Evolutionary conservation across 73 alveolate genomes (phyloP).

Genomic region (Blepharisma stoltei): DNA sequence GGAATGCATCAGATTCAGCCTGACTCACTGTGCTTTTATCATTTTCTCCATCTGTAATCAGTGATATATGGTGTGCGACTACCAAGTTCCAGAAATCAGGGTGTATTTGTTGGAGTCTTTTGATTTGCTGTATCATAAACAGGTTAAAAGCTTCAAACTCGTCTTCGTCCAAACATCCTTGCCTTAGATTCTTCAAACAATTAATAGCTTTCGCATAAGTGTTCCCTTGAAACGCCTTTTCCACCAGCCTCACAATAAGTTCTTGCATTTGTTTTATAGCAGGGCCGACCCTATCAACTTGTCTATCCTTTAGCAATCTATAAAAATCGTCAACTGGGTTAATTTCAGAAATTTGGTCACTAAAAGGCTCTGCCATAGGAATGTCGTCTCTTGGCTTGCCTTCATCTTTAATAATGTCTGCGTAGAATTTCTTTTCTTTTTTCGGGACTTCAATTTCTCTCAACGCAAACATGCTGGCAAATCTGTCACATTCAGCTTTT

Average conservation of each 20-base stretch:
- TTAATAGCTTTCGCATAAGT: conserved; percentile 87
- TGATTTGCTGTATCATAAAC: conserved; percentile 62
- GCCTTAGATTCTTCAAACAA: conserved; percentile 82
- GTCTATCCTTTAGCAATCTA: conserved; percentile 89
- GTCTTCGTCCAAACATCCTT: conserved; percentile 88
- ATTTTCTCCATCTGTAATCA: conserved; percentile 78
- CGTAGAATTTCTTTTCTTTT: conserved; percentile 60
- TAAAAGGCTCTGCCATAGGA: conserved; percentile 46
- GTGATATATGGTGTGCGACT: conserved; percentile 66
- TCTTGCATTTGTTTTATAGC: conserved; percentile 87
- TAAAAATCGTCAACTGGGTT: conserved; percentile 92
- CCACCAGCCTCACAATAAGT: conserved; percentile 63
- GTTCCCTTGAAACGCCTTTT: conserved; percentile 72
- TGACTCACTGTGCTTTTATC: conserved; percentile 54
- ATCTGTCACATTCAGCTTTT: conserved; percentile 55
- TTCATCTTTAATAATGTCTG: conserved; percentile 59
- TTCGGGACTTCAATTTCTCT: conserved; percentile 74
- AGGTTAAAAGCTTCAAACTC: conserved; percentile 80
- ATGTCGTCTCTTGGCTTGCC: conserved; percentile 67
- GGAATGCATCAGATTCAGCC: conserved; percentile 72
- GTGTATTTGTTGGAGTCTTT: conserved; percentile 48
- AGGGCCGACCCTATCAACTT: conserved; percentile 82
- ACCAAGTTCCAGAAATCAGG: conserved; percentile 57
- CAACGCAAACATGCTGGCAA: conserved; percentile 75
- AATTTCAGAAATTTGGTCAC: conserved; percentile 59